These are phyloP conservation scores for Backusella tuberculispora DNA, from an alignment of 192 early-diverging fungal genomes.

Conservation along the genomic window DNA sequence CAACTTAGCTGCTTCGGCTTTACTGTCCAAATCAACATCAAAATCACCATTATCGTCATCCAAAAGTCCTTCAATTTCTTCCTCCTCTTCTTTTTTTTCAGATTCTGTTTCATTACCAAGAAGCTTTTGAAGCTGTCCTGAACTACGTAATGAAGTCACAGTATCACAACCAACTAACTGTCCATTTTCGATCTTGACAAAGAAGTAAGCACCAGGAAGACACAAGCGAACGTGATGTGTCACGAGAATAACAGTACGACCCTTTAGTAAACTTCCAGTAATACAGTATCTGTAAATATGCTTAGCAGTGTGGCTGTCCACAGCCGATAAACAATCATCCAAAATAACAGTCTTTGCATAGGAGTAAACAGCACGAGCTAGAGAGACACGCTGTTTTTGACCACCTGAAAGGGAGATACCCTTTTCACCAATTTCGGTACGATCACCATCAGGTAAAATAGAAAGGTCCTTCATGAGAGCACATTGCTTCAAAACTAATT, in stretches of 20 bases:
- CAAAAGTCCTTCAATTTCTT: background rate
- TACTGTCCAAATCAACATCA: background rate
- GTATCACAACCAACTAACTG: slow-evolving; percentile 34
- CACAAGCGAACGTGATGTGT: slow-evolving; percentile 77
- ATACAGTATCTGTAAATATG: slow-evolving; percentile 55
- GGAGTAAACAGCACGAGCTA: slow-evolving; percentile 83
- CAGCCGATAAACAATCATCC: slow-evolving; percentile 79
- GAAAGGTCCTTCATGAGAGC: slow-evolving; percentile 72
- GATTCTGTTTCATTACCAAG: slow-evolving; percentile 20
- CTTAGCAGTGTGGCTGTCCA: slow-evolving; percentile 55
- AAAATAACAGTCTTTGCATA: slow-evolving; percentile 69
- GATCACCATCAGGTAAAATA: slow-evolving; percentile 66
- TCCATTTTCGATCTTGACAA: slow-evolving; percentile 58
- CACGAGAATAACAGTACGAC: slow-evolving; percentile 82
- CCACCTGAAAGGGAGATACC: slow-evolving; percentile 74
- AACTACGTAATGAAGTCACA: slow-evolving; percentile 16
- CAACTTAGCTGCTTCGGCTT: background rate
- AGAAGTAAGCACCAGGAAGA: slow-evolving; percentile 50
- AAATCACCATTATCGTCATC: background rate
- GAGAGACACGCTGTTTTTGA: slow-evolving; percentile 77
- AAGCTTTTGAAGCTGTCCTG: slow-evolving; percentile 22
- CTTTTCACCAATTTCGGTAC: slow-evolving; percentile 70
- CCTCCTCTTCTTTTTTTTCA: slow-evolving; percentile 6
- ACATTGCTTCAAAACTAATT: slow-evolving; percentile 65
- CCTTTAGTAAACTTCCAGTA: slow-evolving; percentile 65